Conservation (phyloP, 352 stramenopile species). For the Globisporangium apiculatum region DNA sequence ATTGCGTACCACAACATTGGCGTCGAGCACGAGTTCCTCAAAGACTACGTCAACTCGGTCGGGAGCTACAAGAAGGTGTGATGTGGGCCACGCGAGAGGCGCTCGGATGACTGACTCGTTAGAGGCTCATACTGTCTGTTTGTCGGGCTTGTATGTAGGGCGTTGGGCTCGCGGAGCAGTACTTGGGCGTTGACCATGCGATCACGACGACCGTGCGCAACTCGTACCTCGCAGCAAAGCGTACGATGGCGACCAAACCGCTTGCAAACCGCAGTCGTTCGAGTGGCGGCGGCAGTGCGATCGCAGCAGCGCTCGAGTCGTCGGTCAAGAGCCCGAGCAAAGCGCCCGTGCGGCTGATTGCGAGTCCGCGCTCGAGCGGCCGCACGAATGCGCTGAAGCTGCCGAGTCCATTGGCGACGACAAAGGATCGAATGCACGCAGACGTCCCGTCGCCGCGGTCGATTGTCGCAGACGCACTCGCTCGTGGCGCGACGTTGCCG, state of each 20-base stretch:
- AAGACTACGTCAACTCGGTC: slow-evolving; percentile 79
- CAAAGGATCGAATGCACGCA: slow-evolving; percentile 26
- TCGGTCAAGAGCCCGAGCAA: slow-evolving; percentile 20
- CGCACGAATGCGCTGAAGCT: slow-evolving; percentile 21
- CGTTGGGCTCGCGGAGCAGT: slow-evolving; percentile 84
- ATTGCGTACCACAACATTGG: slow-evolving; percentile 95
- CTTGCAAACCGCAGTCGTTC: neutral
- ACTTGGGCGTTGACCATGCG: slow-evolving; percentile 82
- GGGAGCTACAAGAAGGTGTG: slow-evolving; percentile 84
- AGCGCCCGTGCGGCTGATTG: slow-evolving; percentile 18
- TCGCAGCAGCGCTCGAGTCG: neutral
- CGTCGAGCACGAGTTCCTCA: slow-evolving; percentile 92
- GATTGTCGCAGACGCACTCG: slow-evolving; percentile 48
- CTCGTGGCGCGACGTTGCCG: slow-evolving; percentile 33
- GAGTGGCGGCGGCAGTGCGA: neutral
- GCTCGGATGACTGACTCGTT: neutral
- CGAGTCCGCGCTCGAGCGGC: slow-evolving; percentile 24
- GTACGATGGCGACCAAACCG: slow-evolving; percentile 36
- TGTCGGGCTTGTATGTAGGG: slow-evolving; percentile 22
- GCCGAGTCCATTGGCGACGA: slow-evolving; percentile 29
- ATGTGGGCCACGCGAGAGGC: neutral
- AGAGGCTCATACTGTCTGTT: neutral
- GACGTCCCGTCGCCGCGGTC: slow-evolving; percentile 36
- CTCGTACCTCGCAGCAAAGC: slow-evolving; percentile 79
- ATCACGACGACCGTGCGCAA: slow-evolving; percentile 89